Evolutionary conservation across 2,329 filamentous ascomycete genomes (phyloP), one percentile per base, ranked within the genome.

Genomic region (Fusarium marasasianum): DNA sequence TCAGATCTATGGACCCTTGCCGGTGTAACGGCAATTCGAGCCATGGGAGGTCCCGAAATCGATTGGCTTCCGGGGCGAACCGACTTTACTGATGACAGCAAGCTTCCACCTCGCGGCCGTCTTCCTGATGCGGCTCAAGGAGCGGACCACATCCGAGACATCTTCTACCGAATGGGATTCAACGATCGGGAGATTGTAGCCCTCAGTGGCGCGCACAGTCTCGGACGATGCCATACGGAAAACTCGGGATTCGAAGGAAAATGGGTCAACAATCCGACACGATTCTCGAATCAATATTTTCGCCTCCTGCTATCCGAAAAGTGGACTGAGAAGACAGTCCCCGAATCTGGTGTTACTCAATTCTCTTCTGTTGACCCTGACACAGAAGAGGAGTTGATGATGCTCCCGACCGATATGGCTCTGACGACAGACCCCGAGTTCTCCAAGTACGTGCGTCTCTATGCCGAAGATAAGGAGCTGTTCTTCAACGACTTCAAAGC

Each of bases 221-320:
- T 65, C 4, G 62, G 62, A 8, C 33, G 62, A 12, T 65, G 62
- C 22, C 62, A 65, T 29, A 63, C 62, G 9, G 62, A 40, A n/a
- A 65, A 65, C 13, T 65, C 62, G 12, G 62, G 62, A 5, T 65
- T 65, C 26, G 62, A 65, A 13, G 62, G 62, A 0, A 65, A 65
- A 63, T 65, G 62, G 62, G 62, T 65, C 15, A 65, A 65, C 12
- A 65, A 65, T 14, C 62, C 62, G 3, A 65, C 58, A 8, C 58
- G 62, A 11, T 65, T 65, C 20, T 65, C 62, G 8, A 65, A 65
- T n/a, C 62, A 65, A 15, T 65, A 65, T 40, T 65, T 65, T 22
- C 62, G 62, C 17, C 58, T 65, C 1, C n/a, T 65, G 17, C 31
- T 65, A 7, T 65, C 62, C 5, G 62, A 65, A 9, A 26, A 26